A percentile compares a stretch with the other conserved stretches of the same genome.
Evolutionary conservation across 1,284 basidiomycete genomes (phyloP).

Genomic region (Pterulicium gracile): DNA sequence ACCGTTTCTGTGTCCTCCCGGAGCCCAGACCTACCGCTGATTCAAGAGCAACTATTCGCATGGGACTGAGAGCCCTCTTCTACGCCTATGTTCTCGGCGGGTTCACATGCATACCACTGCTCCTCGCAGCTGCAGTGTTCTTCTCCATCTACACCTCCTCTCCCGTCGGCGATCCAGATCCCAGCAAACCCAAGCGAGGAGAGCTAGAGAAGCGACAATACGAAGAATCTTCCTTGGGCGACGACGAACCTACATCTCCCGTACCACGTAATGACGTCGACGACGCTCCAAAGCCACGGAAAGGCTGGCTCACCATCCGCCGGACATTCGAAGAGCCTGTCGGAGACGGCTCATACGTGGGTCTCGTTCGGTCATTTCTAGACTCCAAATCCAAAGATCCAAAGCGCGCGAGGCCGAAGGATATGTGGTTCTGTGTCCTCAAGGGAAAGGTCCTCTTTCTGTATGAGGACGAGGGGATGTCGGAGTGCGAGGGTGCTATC

Average conservation of each 20-base stretch:
- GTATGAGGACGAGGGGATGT: slow-evolving; percentile 83
- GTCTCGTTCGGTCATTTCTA: slow-evolving; percentile 59
- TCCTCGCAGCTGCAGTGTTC: slow-evolving; percentile 44
- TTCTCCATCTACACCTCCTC: slow-evolving; percentile 68
- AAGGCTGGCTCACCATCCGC: slow-evolving; percentile 80
- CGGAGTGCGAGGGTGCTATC: slow-evolving; percentile 78
- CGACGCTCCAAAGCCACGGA: slow-evolving; percentile 55
- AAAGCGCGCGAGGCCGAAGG: slow-evolving; percentile 69
- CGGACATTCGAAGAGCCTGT: slow-evolving; percentile 63
- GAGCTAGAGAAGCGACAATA: slow-evolving; percentile 19
- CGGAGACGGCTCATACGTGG: slow-evolving; percentile 56
- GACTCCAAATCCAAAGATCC: slow-evolving; percentile 71
- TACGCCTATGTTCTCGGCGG: slow-evolving; percentile 84
- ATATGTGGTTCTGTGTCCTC: slow-evolving; percentile 82
- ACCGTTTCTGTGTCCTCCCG: too few species aligned
- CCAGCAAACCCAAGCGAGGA: slow-evolving; percentile 28
- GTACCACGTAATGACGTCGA: slow-evolving; percentile 24
- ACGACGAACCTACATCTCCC: slow-evolving; percentile 15
- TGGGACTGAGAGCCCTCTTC: slow-evolving; percentile 56
- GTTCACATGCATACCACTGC: slow-evolving; percentile 73
- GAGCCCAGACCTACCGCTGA: too few species aligned
- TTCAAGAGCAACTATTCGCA: too few species aligned
- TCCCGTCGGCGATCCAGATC: slow-evolving; percentile 52
- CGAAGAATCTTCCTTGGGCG: slow-evolving; percentile 19
- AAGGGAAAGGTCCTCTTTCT: slow-evolving; percentile 85